Conservation (phyloP, 1,284 basidiomycete genomes). For the Anthracocystis walkeri region DNA sequence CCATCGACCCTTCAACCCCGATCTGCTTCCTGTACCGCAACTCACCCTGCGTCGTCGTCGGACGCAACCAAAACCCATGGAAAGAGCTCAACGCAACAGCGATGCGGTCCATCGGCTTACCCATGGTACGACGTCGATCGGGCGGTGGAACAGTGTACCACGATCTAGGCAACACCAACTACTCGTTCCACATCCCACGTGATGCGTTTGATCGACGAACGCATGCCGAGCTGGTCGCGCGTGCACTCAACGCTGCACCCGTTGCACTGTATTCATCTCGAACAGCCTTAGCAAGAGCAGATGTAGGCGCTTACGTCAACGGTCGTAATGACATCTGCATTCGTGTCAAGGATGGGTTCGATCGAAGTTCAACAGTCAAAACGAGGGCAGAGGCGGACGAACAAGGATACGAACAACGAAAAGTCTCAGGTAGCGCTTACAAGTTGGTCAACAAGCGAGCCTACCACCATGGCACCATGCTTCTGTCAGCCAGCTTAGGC, state of each 20-base stretch:
- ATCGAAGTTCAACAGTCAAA: slow-evolving; percentile 70
- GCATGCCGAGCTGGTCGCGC: slow-evolving; percentile 82
- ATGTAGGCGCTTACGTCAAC: slow-evolving; percentile 75
- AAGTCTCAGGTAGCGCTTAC: slow-evolving; percentile 98
- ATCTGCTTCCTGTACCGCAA: slow-evolving; percentile 91
- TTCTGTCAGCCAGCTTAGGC: slow-evolving; percentile 73
- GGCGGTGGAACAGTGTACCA: slow-evolving; percentile 98
- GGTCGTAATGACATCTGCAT: slow-evolving; percentile 81
- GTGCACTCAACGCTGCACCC: slow-evolving; percentile 77
- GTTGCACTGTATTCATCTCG: slow-evolving; percentile 19
- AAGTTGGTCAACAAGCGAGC: slow-evolving; percentile 91
- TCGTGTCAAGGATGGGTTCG: slow-evolving; percentile 76
- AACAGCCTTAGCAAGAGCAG: slow-evolving; percentile 6
- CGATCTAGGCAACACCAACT: slow-evolving; percentile 98
- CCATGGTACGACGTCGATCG: slow-evolving; percentile 86
- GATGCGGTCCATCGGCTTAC: slow-evolving; percentile 75
- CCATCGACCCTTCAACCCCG: slow-evolving; percentile 28
- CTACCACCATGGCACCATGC: slow-evolving; percentile 99
- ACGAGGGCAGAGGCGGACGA: slow-evolving; percentile 24
- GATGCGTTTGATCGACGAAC: slow-evolving; percentile 81
- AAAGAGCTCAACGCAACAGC: slow-evolving; percentile 86
- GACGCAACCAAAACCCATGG: slow-evolving; percentile 98
- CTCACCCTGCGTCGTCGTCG: slow-evolving; percentile 89
- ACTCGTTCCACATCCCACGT: slow-evolving; percentile 90
- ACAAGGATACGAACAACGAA: slow-evolving; percentile 40